Evolutionary conservation across 768 basidiomycete species (phyloP), one percentile per base, ranked within the genome.

Genomic region (Suillus ampliporus): DNA sequence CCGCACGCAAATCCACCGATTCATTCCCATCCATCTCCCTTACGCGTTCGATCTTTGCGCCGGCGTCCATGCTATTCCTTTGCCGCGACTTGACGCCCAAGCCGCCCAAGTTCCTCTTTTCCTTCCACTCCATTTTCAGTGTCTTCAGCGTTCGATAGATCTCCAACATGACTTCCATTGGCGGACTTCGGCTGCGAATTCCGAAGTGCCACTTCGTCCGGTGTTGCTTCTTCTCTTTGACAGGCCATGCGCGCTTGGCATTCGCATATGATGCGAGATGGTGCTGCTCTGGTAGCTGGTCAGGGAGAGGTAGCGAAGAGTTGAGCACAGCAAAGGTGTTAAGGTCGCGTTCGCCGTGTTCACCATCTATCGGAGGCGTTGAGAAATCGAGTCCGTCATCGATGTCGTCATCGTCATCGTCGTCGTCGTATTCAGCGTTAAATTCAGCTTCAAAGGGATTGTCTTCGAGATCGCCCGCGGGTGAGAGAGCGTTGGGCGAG

Each of bases 121-220:
- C 88, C 75, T 93, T 93, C 97, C 97, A 99, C 77, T 99, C 94
- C 94, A 99, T 97, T 17, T 91, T 93, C 21, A 98, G 82, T 63
- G 88, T 81, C 77, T 91, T 90, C 56, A 99, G 79, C 47, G 96
- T 97, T 64, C 92, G 82, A 77, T 99, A 99, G 57, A 99, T 97
- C 83, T 98, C 97, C 28, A 97, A 79, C 96, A 99, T 98, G 26
- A 99, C 97, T 76, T 99, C 97, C 93, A 99, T 97, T 23, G 96
- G 97, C 37, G 95, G 94, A 62, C 89, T 91, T 63, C 96, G 84
- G 68, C 93, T 95, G 37, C 97, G 85, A 44, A 99, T 99, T 9
- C 97, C 97, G 71, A 98, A 99, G 74, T 99, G 97, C 97, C 97
- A 99, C 66, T 94, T 90, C 17, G 91, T 91, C 64, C 90, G 87